A percentile compares a stretch with the other conserved stretches of the same genome.
Evolutionary conservation across 2,329 filamentous ascomycete species (phyloP).

Genomic region (Fonsecaea multimorphosa): DNA sequence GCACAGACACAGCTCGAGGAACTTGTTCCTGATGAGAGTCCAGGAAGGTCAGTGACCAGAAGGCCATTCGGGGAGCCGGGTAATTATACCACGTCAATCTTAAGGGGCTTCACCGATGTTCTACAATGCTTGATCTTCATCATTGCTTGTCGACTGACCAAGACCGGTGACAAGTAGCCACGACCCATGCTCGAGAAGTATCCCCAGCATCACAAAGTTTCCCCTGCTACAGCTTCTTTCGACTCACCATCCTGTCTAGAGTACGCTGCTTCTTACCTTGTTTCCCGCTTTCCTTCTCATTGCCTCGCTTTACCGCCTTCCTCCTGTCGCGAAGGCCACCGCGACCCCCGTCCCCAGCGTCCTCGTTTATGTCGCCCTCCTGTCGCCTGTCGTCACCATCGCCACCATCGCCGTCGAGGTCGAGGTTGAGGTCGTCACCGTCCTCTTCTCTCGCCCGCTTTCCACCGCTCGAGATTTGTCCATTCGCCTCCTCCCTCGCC

Average conservation of each 20-base stretch:
- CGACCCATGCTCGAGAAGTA: too few species aligned
- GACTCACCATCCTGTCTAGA: slow-evolving; percentile 27
- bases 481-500: slow-evolving; percentile 32
- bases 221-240: slow-evolving; percentile 6
- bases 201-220: background rate
- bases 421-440: background rate
- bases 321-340: slow-evolving; percentile 3
- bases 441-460: slow-evolving; percentile 25
- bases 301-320: slow-evolving; percentile 20
- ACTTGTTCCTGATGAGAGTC: too few species aligned
- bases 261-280: slow-evolving; percentile 25
- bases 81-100: background rate
- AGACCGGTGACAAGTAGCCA: too few species aligned
- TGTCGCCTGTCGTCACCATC: slow-evolving; percentile 2
- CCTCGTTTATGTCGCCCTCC: background rate
- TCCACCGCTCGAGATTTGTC: slow-evolving; percentile 16
- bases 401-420: background rate
- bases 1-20: too few species aligned
- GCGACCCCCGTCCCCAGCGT: slow-evolving; percentile 14
- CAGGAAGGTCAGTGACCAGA: background rate
- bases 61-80: background rate
- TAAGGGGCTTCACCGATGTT: background rate
- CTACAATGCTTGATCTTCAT: background rate
- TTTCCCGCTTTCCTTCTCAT: too few species aligned
- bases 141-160: too few species aligned